Conservation (phyloP, 371 early-diverging fungal species). For the Nematocida homosporus region DNA sequence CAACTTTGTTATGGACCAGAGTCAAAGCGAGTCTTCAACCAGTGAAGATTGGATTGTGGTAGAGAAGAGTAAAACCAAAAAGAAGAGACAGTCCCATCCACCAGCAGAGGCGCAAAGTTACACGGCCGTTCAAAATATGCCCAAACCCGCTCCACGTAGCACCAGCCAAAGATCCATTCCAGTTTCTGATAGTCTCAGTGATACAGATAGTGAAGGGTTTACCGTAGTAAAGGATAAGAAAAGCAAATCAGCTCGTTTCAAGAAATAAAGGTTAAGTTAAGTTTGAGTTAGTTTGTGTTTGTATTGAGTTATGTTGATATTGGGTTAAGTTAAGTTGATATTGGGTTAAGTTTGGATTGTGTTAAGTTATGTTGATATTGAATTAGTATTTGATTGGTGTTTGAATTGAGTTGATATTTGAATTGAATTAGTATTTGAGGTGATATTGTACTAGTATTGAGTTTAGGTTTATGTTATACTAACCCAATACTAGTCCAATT, state of each 20-base stretch:
- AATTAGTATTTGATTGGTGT: too few species aligned
- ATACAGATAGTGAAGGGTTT: conserved; percentile 47
- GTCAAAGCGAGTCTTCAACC: conserved; percentile 21
- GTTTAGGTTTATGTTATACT: too few species aligned
- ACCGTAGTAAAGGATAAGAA: conserved; percentile 33
- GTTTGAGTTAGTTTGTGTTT: too few species aligned
- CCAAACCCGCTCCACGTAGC: not conserved
- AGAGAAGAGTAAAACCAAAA: conserved; percentile 4
- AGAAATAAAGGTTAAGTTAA: not conserved
- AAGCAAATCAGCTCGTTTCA: conserved; percentile 15
- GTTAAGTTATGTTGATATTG: too few species aligned
- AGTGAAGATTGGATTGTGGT: conserved; percentile 33
- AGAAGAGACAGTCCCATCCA: conserved; percentile 22
- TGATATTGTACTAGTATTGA: too few species aligned
- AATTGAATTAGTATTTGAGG: too few species aligned
- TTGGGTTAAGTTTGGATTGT: too few species aligned
- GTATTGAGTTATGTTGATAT: not conserved
- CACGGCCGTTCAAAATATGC: conserved; percentile 6
- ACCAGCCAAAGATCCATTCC: not conserved
- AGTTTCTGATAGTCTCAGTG: not conserved
- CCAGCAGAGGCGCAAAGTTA: conserved; percentile 19
- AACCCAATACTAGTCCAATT: too few species aligned
- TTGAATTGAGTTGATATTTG: too few species aligned
- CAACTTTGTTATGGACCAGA: conserved; percentile 45
- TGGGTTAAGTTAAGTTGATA: too few species aligned